Percentiles rank a stretch among this genome's conserved stretches.
Evolutionary conservation across 2,329 filamentous ascomycete genomes (phyloP).

Genomic region (Pseudogymnoascus sp.): DNA sequence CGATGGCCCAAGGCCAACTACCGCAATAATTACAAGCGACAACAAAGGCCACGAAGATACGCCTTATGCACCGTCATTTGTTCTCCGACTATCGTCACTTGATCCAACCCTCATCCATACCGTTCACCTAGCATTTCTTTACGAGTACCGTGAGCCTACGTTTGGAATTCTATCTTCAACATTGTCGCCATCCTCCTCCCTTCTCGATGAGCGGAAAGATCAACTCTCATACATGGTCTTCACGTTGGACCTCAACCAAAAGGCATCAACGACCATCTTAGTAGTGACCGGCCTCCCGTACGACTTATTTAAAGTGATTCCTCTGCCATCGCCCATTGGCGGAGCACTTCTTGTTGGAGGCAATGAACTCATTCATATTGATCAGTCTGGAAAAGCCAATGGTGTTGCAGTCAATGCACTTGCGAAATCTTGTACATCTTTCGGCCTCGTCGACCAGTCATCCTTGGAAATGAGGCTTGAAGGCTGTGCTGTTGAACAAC

Average conservation of each 20-base stretch:
- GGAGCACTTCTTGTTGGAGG: conserved; percentile 79
- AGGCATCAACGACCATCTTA: conserved; percentile 84
- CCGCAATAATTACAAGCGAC: conserved; percentile 29
- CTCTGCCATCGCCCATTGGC: conserved; percentile 78
- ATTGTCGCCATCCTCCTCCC: conserved; percentile 62
- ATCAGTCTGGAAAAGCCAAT: conserved; percentile 90
- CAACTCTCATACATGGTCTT: conserved; percentile 88
- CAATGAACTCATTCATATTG: conserved; percentile 91
- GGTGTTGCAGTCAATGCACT: conserved; percentile 91
- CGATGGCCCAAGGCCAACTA: conserved; percentile 57
- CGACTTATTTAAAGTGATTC: conserved; percentile 75
- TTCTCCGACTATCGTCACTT: conserved; percentile 80
- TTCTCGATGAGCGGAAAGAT: conserved; percentile 73
- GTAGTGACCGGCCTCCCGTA: conserved; percentile 80
- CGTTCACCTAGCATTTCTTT: conserved; percentile 83
- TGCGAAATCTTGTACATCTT: conserved; percentile 73
- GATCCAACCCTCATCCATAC: conserved; percentile 84
- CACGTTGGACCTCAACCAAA: conserved; percentile 87
- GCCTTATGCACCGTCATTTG: conserved; percentile 86
- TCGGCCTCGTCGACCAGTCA: conserved; percentile 80
- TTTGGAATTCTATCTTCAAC: conserved; percentile 88
- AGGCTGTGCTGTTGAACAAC: conserved; percentile 67
- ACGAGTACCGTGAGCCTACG: conserved; percentile 96
- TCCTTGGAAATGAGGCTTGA: conserved; percentile 75
- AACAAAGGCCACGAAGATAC: conserved; percentile 40